Base-by-base conservation (phyloP, 106 monocot genomes). In the Dioscorea alata region DNA sequence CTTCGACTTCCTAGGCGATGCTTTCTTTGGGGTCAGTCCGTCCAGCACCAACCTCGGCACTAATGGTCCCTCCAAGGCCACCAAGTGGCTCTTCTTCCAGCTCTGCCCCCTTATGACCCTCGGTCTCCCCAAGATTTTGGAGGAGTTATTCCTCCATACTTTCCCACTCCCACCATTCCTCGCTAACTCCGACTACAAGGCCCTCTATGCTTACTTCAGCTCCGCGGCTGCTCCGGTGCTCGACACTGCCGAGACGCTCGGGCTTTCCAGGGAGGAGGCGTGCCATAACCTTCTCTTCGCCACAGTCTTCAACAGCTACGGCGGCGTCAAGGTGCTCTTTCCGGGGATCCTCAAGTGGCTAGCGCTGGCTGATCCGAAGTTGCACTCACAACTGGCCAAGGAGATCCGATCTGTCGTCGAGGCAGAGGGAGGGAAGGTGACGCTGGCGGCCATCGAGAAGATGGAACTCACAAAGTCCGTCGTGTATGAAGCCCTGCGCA, bases 201-300 rank as follows among this genome's bases (percentile, higher is more conserved):
- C 33, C 2, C 76, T 86, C 8, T 79, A 79, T 69, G 50, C 68
- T 18, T 86, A 76, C 69, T 79, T 70, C 75, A 48, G 16, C 25
- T 32, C 79, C 35, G 86, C 73, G 2, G 82, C 79, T 4, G 17
- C 52, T 8, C 15, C 12, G 25, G 64, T 56, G 4, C 61, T 81
- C 18, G 68, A 77, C 63, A 20, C 12, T 4, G 78, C 78, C 9
- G 72, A 62, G 18, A 33, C 66, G 35, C 52, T 78, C 15, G 86
- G 86, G 6, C 66, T 86, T 49, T 24, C 75, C 2, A 61, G 72
- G n/a, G 81, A 86, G 12, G 86, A 86, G 57, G 79, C 82, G 1
- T 70, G 66, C 61, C 82, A 87, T 61, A 83, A 83, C 74, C 73
- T 87, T 2, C 64, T 88, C 48, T 88, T 83, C 62, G 65, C 68